These are phyloP conservation scores for Amaranthus palmeri DNA, from an alignment of 148 eudicot species.

Conservation along the genomic window DNA sequence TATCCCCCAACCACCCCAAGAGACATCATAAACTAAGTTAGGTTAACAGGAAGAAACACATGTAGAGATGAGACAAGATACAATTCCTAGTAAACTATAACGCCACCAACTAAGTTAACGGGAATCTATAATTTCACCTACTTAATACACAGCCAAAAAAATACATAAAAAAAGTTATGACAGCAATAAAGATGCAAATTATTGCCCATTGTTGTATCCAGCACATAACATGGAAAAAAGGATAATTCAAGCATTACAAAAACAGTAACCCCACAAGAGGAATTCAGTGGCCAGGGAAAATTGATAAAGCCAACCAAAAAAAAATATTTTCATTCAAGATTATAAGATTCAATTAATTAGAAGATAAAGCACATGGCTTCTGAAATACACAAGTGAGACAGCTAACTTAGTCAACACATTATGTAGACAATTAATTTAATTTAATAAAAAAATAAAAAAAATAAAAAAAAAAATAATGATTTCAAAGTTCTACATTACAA, in stretches of 20 bases:
- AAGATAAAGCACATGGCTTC: slow-evolving; percentile 11
- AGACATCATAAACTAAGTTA: neutral
- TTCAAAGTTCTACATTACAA: neutral
- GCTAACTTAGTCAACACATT: slow-evolving; percentile 9
- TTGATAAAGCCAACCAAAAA: neutral
- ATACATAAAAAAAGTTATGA: neutral
- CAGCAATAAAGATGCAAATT: neutral
- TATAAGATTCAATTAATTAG: neutral
- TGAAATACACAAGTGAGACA: neutral
- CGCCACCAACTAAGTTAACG: neutral
- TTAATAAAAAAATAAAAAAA: too few species aligned
- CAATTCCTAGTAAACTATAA: neutral
- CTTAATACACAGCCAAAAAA: neutral
- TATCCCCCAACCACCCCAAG: neutral
- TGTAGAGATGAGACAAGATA: neutral
- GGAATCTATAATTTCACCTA: neutral
- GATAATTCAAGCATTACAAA: slow-evolving; percentile 1
- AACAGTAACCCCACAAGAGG: neutral
- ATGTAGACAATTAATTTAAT: neutral
- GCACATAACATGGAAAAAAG: neutral
- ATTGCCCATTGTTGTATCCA: neutral
- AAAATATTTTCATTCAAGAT: neutral
- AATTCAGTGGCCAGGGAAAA: neutral
- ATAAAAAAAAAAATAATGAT: too few species aligned
- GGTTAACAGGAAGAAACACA: neutral